Evolutionary conservation across 1,284 basidiomycete species (phyloP).

Genomic region (Sutorius eximius): DNA sequence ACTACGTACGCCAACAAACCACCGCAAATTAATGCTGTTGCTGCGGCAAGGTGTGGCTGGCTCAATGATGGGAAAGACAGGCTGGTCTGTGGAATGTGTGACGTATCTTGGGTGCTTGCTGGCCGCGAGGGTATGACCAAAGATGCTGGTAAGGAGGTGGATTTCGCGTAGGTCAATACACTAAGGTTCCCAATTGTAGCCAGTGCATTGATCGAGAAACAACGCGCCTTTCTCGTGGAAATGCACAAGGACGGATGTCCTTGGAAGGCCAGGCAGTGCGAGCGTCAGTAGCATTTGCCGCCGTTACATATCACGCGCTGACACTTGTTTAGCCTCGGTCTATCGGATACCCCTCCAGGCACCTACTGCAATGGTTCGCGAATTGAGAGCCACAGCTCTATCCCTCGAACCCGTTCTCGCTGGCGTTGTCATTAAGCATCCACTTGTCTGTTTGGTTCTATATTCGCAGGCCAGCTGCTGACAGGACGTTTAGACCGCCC

Average conservation of each 20-base stretch:
- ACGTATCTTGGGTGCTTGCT: slow-evolving; percentile 68
- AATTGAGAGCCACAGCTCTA: slow-evolving; percentile 57
- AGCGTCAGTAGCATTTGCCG: slow-evolving; percentile 45
- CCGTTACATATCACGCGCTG: neutral
- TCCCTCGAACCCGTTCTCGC: slow-evolving; percentile 52
- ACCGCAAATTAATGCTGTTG: slow-evolving; percentile 66
- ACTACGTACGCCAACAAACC: slow-evolving; percentile 79
- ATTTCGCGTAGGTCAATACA: slow-evolving; percentile 16
- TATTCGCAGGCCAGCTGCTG: neutral
- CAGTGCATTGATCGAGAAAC: slow-evolving; percentile 68
- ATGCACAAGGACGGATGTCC: slow-evolving; percentile 78
- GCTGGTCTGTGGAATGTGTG: slow-evolving; percentile 68
- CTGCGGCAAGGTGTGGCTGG: slow-evolving; percentile 78
- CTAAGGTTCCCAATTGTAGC: slow-evolving; percentile 41
- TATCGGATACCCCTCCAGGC: slow-evolving; percentile 73
- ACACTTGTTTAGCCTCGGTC: slow-evolving; percentile 53
- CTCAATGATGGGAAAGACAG: slow-evolving; percentile 75
- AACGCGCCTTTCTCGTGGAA: slow-evolving; percentile 59
- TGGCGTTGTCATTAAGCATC: slow-evolving; percentile 64
- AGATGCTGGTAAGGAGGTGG: slow-evolving; percentile 66
- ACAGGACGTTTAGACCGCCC: slow-evolving; percentile 39
- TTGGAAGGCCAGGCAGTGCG: slow-evolving; percentile 77
- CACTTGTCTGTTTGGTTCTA: slow-evolving; percentile 50
- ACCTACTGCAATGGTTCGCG: slow-evolving; percentile 56
- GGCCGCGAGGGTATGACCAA: slow-evolving; percentile 63